These are phyloP conservation scores for Dioscorea dumetorum DNA, from an alignment of 106 monocot species.

Conservation along the genomic window DNA sequence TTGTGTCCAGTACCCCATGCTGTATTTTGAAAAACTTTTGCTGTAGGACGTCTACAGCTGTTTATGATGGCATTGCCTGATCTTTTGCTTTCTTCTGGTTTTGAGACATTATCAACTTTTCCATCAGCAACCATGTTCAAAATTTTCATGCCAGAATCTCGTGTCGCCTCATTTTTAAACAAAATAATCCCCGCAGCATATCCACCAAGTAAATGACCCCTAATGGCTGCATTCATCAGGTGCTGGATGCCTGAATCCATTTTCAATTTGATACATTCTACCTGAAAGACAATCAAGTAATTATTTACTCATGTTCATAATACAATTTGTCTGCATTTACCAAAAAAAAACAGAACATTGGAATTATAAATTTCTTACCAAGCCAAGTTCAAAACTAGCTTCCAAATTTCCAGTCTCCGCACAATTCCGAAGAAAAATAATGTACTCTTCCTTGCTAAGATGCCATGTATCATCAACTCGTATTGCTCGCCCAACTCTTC, in stretches of 20 bases:
- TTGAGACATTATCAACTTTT: neutral
- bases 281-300: neutral
- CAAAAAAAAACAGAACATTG: neutral
- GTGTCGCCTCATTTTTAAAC: neutral
- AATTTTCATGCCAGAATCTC: neutral
- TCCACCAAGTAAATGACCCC: neutral
- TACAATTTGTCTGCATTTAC: neutral
- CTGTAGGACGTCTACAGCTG: neutral
- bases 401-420: neutral
- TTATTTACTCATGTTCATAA: neutral
- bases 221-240: neutral
- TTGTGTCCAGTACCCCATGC: neutral
- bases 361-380: neutral
- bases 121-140: neutral
- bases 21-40: neutral
- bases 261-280: neutral
- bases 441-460: neutral
- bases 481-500: neutral
- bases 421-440: neutral
- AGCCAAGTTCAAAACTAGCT: neutral
- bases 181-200: neutral
- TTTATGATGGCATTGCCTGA: neutral
- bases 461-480: neutral
- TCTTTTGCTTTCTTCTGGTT: no score
- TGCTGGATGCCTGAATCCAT: neutral